Conservation (phyloP, 768 basidiomycete genomes). For the Mycena leptocephala region DNA sequence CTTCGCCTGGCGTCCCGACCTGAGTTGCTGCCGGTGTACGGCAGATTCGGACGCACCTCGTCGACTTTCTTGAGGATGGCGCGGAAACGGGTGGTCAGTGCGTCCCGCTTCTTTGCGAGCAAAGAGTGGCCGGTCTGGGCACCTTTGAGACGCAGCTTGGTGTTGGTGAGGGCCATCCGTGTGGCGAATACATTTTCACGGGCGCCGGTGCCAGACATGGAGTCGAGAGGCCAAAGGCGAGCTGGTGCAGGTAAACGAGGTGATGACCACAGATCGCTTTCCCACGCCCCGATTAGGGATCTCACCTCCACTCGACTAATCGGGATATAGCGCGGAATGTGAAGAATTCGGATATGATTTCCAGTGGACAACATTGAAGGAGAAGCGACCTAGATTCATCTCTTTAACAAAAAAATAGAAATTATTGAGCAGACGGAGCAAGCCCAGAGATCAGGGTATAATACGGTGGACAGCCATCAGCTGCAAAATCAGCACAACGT, state of each 20-base stretch:
- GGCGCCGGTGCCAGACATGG: conserved; percentile 92
- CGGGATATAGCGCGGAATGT: background rate
- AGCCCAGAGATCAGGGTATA: too few species aligned
- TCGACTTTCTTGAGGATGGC: conserved; percentile 97
- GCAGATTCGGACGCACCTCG: conserved; percentile 76
- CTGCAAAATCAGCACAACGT: too few species aligned
- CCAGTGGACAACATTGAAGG: too few species aligned
- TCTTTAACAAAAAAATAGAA: too few species aligned
- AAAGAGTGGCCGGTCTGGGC: conserved; percentile 97
- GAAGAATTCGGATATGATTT: background rate
- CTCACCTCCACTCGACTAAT: background rate
- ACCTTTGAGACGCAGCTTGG: conserved; percentile 90
- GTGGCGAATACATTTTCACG: conserved; percentile 97
- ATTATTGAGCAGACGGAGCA: too few species aligned
- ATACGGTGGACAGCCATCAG: too few species aligned
- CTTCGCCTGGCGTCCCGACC: conserved; percentile 81
- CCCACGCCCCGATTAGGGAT: conserved; percentile 3
- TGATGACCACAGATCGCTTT: background rate
- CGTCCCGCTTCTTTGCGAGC: conserved; percentile 98
- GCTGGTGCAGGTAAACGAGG: too few species aligned
- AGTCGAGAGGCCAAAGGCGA: conserved; percentile 12
- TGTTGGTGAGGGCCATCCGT: conserved; percentile 97
- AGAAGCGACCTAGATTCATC: too few species aligned
- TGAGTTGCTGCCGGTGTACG: conserved; percentile 9
- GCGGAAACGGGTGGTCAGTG: conserved; percentile 94